Conservation (phyloP, 1,139 yeast genomes). For the Geotrichum macrosporum region DNA sequence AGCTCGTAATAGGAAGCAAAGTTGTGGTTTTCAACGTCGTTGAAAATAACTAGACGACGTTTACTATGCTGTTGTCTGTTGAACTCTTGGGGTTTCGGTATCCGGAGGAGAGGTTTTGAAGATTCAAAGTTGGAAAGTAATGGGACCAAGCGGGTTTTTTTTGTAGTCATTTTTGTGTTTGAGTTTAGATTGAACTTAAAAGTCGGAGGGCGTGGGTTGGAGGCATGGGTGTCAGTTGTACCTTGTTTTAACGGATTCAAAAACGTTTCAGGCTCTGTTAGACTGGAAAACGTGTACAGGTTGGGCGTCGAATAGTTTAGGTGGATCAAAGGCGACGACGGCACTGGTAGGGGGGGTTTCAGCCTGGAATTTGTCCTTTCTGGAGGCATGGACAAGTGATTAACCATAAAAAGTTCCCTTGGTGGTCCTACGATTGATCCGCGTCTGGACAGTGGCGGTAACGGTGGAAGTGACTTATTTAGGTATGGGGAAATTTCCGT, state of each 20-base stretch:
- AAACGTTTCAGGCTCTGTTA: background rate
- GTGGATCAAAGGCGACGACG: background rate
- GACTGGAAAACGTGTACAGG: background rate
- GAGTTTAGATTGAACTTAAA: background rate
- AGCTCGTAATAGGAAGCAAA: background rate
- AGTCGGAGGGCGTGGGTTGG: background rate
- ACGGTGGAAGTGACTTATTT: conserved; percentile 3
- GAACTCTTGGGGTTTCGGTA: too few species aligned
- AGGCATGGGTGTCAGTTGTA: too few species aligned
- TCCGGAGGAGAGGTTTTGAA: too few species aligned
- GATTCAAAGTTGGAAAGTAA: too few species aligned
- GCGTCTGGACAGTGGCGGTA: background rate
- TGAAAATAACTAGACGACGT: background rate
- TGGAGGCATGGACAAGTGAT: background rate
- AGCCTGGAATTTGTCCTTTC: too few species aligned
- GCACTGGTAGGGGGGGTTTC: too few species aligned
- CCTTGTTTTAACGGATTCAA: too few species aligned
- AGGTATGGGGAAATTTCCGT: background rate
- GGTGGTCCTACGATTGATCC: background rate
- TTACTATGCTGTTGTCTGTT: too few species aligned
- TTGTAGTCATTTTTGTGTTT: background rate
- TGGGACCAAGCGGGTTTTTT: too few species aligned
- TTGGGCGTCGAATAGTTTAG: background rate
- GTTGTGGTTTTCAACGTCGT: background rate
- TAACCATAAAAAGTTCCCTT: background rate